A percentile compares a stretch with the other conserved stretches of the same genome.
Conservation (phyloP, 306 rosid species). For the Gleditsia sinensis region DNA sequence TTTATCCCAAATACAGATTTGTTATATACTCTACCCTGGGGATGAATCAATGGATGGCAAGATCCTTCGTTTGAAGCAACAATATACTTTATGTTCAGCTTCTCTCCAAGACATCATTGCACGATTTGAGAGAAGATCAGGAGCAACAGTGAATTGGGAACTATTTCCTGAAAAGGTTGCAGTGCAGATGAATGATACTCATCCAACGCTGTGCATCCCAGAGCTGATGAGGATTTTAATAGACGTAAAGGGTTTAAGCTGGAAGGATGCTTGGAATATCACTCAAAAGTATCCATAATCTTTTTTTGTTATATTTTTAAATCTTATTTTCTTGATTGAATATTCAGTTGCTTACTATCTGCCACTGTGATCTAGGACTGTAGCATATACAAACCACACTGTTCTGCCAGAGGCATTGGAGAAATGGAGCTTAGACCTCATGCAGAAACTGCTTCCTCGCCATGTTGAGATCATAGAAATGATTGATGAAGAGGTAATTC, state of each 20-base stretch:
- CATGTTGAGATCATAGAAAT: constrained; percentile 86
- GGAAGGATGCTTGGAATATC: constrained; percentile 96
- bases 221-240: constrained; percentile 88
- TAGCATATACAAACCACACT: constrained; percentile 97
- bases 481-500: constrained; percentile 92
- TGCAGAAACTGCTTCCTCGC: constrained; percentile 92
- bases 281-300: constrained; percentile 65
- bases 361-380: constrained; percentile 62
- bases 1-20: constrained; percentile 61
- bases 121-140: constrained; percentile 88
- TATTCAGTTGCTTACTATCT: constrained; percentile 32
- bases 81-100: constrained; percentile 94
- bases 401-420: constrained; percentile 99
- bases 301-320: not conserved
- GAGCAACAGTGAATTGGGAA: constrained; percentile 69
- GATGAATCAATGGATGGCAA: constrained; percentile 93
- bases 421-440: constrained; percentile 93
- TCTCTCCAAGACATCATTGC: constrained; percentile 96
- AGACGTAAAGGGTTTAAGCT: constrained; percentile 81
- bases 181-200: constrained; percentile 99
- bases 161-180: constrained; percentile 93
- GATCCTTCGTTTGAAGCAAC: constrained; percentile 93
- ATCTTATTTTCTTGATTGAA: constrained; percentile 34
- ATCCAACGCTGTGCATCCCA: constrained; percentile 99
- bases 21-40: constrained; percentile 92